phyloP scores from a whole-genome alignment of 192 early-diverging fungal genomes.

The Podila clonocystis region DNA sequence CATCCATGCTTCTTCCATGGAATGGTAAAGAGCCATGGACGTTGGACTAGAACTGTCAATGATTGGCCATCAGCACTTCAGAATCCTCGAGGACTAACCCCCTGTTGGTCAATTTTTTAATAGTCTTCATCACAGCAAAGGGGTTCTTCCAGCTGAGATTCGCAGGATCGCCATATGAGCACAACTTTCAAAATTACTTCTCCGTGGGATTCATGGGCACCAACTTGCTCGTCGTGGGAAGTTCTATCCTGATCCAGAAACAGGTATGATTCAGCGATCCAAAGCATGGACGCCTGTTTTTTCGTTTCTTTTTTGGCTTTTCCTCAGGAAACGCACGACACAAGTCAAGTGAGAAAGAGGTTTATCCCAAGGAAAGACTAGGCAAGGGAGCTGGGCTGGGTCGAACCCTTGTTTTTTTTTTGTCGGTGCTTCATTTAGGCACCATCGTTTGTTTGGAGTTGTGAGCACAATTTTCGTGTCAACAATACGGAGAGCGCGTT shows the following conservation, averaged over 20 bases:
- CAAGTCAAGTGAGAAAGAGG: too few species aligned
- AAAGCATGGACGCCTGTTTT: not conserved
- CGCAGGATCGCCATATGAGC: conserved; percentile 62
- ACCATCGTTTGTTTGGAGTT: too few species aligned
- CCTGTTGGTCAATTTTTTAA: not conserved
- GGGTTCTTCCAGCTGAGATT: conserved; percentile 77
- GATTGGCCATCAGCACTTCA: not conserved
- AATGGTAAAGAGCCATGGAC: conserved; percentile 59
- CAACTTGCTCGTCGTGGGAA: conserved; percentile 64
- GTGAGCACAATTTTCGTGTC: too few species aligned
- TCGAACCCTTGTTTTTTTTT: too few species aligned
- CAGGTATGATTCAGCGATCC: conserved; percentile 33
- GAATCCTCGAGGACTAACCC: too few species aligned
- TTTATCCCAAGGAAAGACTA: too few species aligned
- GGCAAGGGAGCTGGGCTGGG: too few species aligned
- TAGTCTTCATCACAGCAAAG: conserved; percentile 81
- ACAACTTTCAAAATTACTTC: conserved; percentile 85
- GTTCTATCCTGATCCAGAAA: conserved; percentile 62
- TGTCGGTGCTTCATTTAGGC: too few species aligned
- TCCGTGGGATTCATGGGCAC: conserved; percentile 69
- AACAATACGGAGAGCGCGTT: too few species aligned
- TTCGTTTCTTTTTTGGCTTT: not conserved
- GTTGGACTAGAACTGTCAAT: too few species aligned
- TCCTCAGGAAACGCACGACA: too few species aligned
- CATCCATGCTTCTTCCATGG: conserved; percentile 82